These are phyloP conservation scores for Rusavskia elegans DNA, from an alignment of 495 filamentous ascomycete genomes.

Conservation along the genomic window DNA sequence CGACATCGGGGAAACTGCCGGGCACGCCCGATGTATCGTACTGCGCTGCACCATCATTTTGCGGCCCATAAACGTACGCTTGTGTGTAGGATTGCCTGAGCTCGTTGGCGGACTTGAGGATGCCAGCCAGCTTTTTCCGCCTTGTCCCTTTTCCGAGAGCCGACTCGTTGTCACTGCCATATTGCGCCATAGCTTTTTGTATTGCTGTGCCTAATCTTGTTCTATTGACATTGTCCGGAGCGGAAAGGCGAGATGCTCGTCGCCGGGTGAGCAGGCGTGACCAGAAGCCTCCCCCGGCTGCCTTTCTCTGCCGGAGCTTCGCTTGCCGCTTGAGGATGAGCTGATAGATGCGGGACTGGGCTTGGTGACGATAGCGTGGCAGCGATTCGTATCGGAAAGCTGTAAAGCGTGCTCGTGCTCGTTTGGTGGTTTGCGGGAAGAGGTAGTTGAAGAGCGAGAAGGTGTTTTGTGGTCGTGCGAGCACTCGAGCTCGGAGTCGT, in stretches of 20 bases:
- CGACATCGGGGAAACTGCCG: slow-evolving; percentile 65
- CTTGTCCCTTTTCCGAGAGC: slow-evolving; percentile 47
- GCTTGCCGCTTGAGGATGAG: slow-evolving; percentile 52
- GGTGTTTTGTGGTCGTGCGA: slow-evolving; percentile 8
- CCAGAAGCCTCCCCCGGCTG: slow-evolving; percentile 29
- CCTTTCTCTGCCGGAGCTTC: slow-evolving; percentile 28
- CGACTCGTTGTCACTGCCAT: slow-evolving; percentile 17
- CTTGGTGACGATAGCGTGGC: slow-evolving; percentile 46
- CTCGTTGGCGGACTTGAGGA: slow-evolving; percentile 79
- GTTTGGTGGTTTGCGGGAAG: slow-evolving; percentile 40
- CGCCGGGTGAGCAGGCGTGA: slow-evolving; percentile 32
- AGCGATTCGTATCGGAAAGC: slow-evolving; percentile 59
- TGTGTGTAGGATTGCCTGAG: slow-evolving; percentile 70
- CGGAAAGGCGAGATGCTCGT: slow-evolving; percentile 21
- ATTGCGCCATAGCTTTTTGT: slow-evolving; percentile 13
- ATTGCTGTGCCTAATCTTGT: background rate
- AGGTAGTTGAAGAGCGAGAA: slow-evolving; percentile 38
- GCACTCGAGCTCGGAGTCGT: background rate
- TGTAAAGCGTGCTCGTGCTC: slow-evolving; percentile 44
- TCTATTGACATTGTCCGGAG: slow-evolving; percentile 15
- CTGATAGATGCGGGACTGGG: slow-evolving; percentile 60
- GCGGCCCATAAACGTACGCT: slow-evolving; percentile 31
- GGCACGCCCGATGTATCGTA: slow-evolving; percentile 46
- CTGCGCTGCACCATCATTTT: slow-evolving; percentile 27
- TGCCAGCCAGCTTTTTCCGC: slow-evolving; percentile 69